These are phyloP conservation scores for Trichosporon sp. DNA, from an alignment of 1,284 basidiomycete species.

Conservation along the genomic window DNA sequence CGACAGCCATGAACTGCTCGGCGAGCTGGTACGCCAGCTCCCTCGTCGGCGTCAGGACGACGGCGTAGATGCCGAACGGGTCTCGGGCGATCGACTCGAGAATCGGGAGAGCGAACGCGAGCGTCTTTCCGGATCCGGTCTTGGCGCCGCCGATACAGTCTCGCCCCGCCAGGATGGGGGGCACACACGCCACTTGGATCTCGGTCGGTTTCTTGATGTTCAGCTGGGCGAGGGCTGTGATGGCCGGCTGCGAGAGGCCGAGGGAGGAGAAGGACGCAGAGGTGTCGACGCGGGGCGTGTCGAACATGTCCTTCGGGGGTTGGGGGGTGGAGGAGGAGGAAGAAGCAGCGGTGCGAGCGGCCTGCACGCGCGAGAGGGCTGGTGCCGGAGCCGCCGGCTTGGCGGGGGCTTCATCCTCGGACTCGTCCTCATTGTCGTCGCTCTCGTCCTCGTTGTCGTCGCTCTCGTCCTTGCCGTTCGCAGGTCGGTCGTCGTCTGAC, in stretches of 20 bases:
- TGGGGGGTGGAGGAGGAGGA: conserved; percentile 46
- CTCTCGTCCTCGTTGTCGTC: neutral
- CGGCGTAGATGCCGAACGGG: conserved; percentile 90
- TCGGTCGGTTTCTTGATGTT: conserved; percentile 84
- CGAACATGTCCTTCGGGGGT: conserved; percentile 17
- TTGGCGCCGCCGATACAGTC: conserved; percentile 98
- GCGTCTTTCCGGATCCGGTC: conserved; percentile 96
- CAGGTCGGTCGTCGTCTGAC: conserved; percentile 25
- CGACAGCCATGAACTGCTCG: conserved; percentile 92
- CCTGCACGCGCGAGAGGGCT: conserved; percentile 37
- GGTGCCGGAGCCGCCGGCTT: conserved; percentile 20
- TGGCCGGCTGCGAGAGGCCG: conserved; percentile 72
- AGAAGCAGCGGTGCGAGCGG: conserved; percentile 27
- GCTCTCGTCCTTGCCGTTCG: neutral
- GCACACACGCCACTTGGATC: conserved; percentile 88
- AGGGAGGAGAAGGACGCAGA: conserved; percentile 68
- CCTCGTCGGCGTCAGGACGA: conserved; percentile 90
- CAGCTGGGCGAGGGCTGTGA: conserved; percentile 73
- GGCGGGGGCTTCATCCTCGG: conserved; percentile 14
- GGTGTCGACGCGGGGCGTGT: conserved; percentile 68
- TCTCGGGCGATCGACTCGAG: conserved; percentile 84
- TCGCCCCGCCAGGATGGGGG: conserved; percentile 75
- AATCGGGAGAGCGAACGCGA: conserved; percentile 95
- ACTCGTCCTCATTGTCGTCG: conserved; percentile 14
- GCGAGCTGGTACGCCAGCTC: conserved; percentile 96